Conservation (phyloP, 2,329 filamentous ascomycete genomes). For the Keithomyces neogunnii region DNA sequence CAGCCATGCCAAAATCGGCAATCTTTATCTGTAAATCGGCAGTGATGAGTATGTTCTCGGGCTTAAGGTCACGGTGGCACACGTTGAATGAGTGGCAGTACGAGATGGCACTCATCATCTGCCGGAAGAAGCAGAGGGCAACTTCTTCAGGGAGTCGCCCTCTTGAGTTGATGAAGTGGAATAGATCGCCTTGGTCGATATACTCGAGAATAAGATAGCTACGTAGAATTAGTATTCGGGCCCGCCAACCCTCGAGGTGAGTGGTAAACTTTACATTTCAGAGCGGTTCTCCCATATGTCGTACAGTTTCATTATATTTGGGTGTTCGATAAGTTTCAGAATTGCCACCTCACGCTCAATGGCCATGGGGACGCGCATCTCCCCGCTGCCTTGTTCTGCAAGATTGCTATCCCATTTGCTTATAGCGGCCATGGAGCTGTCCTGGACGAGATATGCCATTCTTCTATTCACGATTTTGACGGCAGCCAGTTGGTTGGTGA, state of each 20-base stretch:
- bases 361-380: conserved; percentile 71
- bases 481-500: conserved; percentile 74
- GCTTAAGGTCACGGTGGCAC: conserved; percentile 92
- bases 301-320: conserved; percentile 86
- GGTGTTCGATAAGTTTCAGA: conserved; percentile 92
- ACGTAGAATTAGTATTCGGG: too few species aligned
- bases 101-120: conserved; percentile 84
- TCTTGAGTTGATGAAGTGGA: conserved; percentile 70
- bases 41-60: conserved; percentile 90
- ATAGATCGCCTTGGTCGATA: conserved; percentile 71
- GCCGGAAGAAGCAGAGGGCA: conserved; percentile 77
- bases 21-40: conserved; percentile 73
- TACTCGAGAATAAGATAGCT: conserved; percentile 95
- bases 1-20: conserved; percentile 97
- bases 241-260: background rate
- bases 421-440: conserved; percentile 76
- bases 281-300: conserved; percentile 97
- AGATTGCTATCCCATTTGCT: conserved; percentile 60
- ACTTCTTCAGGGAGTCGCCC: conserved; percentile 72
- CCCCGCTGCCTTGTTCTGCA: conserved; percentile 47
- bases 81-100: conserved; percentile 95
- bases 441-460: conserved; percentile 70
- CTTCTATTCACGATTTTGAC: conserved; percentile 92
- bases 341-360: conserved; percentile 95
- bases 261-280: conserved; percentile 62